phyloP scores from a whole-genome alignment of 1,284 basidiomycete species.

The Inonotus hispidus region DNA sequence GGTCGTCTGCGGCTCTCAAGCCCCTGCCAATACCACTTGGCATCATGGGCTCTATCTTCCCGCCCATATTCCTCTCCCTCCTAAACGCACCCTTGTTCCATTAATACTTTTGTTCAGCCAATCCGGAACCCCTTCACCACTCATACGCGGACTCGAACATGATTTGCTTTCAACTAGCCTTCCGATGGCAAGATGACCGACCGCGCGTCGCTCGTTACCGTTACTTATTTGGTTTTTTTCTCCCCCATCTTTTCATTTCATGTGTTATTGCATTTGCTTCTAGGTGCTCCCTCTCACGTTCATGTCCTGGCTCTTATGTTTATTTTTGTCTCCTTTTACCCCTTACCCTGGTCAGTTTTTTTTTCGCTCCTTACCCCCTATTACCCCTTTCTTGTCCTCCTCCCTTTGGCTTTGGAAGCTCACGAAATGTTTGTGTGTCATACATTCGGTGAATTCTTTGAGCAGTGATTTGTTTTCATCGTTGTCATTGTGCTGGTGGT shows the following conservation, averaged over 20 bases:
- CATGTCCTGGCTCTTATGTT: not conserved
- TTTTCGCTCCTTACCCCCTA: not conserved
- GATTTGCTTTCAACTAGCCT: not conserved
- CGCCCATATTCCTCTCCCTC: not conserved
- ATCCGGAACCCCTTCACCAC: not conserved
- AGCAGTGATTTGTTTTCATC: no score
- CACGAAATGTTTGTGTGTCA: not conserved
- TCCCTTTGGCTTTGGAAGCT: not conserved
- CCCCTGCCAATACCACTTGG: not conserved
- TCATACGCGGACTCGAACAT: not conserved
- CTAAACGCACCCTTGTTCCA: not conserved
- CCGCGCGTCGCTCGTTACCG: not conserved
- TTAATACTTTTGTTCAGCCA: not conserved
- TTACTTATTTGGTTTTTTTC: slow-evolving; percentile 6
- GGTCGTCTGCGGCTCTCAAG: not conserved
- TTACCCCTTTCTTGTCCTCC: not conserved
- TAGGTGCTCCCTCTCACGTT: not conserved
- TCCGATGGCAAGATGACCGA: not conserved
- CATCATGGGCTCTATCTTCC: not conserved
- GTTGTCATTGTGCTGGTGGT: not conserved
- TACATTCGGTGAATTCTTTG: not conserved
- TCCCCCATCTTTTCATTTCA: not conserved
- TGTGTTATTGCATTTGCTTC: not conserved
- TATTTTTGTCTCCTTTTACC: not conserved
- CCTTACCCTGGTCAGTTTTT: not conserved